These are phyloP conservation scores for Apium graveolens DNA, from an alignment of 129 eudicot species.

Conservation along the genomic window DNA sequence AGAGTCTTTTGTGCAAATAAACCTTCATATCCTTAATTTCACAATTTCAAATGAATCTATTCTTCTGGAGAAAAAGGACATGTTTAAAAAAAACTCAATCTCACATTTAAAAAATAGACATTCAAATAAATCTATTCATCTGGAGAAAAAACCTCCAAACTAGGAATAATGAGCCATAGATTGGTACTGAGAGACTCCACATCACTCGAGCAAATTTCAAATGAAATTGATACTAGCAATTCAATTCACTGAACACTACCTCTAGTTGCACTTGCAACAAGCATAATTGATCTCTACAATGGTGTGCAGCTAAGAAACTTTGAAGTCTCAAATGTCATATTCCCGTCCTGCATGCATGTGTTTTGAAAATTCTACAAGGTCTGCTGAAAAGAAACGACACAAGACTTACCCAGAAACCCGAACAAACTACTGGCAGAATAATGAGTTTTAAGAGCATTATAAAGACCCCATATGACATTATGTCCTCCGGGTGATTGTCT, in stretches of 20 bases:
- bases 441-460: constrained; percentile 76
- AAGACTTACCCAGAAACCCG: constrained; percentile 73
- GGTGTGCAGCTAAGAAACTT: not conserved
- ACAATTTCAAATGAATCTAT: too few species aligned
- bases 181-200: not conserved
- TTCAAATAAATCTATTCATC: not conserved
- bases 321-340: not conserved
- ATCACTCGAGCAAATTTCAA: not conserved
- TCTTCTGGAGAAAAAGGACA: too few species aligned
- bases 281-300: not conserved
- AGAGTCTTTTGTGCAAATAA: constrained; percentile 78
- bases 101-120: not conserved
- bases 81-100: not conserved
- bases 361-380: not conserved
- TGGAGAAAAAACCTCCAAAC: constrained; percentile 5
- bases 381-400: not conserved
- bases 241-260: not conserved
- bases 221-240: not conserved
- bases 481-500: constrained; percentile 99
- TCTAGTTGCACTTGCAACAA: not conserved
- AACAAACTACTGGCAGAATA: constrained; percentile 62
- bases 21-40: constrained; percentile 99
- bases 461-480: constrained; percentile 92
- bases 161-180: not conserved
- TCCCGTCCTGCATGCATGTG: not conserved